Evolutionary conservation across 352 stramenopile species (phyloP), one percentile per base, ranked within the genome.

Genomic region (Pythium plurisporium): DNA sequence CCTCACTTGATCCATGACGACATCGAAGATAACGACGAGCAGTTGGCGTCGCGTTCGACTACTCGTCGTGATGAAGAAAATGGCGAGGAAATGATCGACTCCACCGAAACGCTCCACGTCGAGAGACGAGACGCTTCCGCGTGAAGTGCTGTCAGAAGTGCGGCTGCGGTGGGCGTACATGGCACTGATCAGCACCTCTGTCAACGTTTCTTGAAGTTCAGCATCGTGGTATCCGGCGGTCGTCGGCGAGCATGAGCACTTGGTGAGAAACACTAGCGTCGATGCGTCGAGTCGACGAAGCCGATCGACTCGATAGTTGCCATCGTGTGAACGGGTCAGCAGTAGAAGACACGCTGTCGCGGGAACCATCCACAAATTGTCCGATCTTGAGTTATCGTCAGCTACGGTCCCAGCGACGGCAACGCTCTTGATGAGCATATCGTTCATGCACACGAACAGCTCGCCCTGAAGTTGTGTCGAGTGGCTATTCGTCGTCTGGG

Each of bases 361-460:
- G 22, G 17, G 31, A n/a, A 50, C 2, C 25, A 59, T 2, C 51
- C 51, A 59, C 2, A 11, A 0, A 15, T 29, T 25, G 3, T 59
- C 38, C n/a, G n/a, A n/a, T n/a, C n/a, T n/a, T n/a, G n/a, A n/a
- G n/a, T n/a, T n/a, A n/a, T n/a, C n/a, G n/a, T n/a, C n/a, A n/a
- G n/a, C n/a, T n/a, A n/a, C n/a, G n/a, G n/a, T n/a, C n/a, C n/a
- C n/a, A n/a, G 65, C 71, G 19, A 85, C 59, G 7, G 76, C 60
- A 1, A 78, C 65, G 0, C 67, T 62, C 25, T 81, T 86, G 27
- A 45, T 53, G 17, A 86, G 31, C 73, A 82, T 86, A 38, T 86
- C 73, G 34, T 64, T 36, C 29, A 82, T 63, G 33, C 79, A 22
- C 10, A 62, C 59, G 48, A 86, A 82, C 27, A 82, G 56, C 31